phyloP scores from a whole-genome alignment of 2,329 filamentous ascomycete genomes.

The Apiospora malaysiana region DNA sequence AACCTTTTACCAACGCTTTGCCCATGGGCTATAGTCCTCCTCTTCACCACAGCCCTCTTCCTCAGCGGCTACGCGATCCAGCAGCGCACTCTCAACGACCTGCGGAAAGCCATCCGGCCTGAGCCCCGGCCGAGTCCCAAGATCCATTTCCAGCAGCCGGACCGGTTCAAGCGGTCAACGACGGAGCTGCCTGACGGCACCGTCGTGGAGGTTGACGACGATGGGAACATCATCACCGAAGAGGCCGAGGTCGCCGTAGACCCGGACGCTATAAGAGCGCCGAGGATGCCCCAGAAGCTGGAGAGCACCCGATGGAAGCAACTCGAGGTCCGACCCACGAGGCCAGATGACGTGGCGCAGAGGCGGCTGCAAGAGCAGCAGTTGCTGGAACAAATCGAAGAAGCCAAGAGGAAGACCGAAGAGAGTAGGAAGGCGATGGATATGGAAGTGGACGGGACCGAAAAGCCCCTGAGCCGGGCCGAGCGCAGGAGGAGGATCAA shows the following conservation, averaged over 20 bases:
- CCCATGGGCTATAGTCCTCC: constrained; percentile 57
- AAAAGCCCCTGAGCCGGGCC: constrained; percentile 56
- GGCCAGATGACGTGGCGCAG: constrained; percentile 22
- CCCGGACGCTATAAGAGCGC: background rate
- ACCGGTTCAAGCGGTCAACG: constrained; percentile 53
- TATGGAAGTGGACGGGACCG: constrained; percentile 41
- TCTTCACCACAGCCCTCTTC: constrained; percentile 84
- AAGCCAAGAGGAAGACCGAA: constrained; percentile 35
- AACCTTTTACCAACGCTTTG: background rate
- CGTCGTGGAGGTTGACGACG: constrained; percentile 46
- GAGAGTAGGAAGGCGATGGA: constrained; percentile 36
- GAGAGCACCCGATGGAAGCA: constrained; percentile 1
- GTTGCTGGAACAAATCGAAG: constrained; percentile 20
- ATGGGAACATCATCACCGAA: constrained; percentile 31
- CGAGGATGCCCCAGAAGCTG: background rate
- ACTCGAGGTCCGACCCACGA: constrained; percentile 8
- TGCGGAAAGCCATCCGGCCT: constrained; percentile 74
- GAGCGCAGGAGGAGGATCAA: constrained; percentile 64
- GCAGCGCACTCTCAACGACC: constrained; percentile 79
- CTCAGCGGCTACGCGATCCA: constrained; percentile 87
- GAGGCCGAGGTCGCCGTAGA: background rate
- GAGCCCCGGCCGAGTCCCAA: constrained; percentile 51
- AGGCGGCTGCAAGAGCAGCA: constrained; percentile 26
- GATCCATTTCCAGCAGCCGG: constrained; percentile 53
- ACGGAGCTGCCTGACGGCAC: constrained; percentile 55